Evolutionary conservation across 208 protist genomes (phyloP).

Genomic region (Trypanosoma scelopori): DNA sequence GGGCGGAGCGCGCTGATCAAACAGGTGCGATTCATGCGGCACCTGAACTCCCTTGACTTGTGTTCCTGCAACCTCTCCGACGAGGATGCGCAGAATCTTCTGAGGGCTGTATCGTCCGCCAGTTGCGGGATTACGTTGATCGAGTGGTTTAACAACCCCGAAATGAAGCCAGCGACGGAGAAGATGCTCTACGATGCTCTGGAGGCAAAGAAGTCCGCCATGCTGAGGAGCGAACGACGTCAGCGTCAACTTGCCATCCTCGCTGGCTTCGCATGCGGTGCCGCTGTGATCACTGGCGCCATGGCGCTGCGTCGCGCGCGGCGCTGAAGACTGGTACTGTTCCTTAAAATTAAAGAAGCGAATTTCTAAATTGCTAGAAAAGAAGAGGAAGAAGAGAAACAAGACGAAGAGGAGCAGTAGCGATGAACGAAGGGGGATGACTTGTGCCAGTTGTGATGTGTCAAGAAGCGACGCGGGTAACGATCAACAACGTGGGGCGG

Average conservation of each 20-base stretch:
- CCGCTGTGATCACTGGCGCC: constrained; percentile 22
- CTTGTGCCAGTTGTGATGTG: too few species aligned
- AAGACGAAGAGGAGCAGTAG: too few species aligned
- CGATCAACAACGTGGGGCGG: too few species aligned
- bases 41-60: constrained; percentile 66
- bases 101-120: constrained; percentile 41
- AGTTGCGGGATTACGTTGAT: constrained; percentile 51
- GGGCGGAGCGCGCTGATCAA: constrained; percentile 52
- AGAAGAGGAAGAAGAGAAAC: too few species aligned
- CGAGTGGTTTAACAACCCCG: constrained; percentile 88
- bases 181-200: constrained; percentile 56
- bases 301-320: constrained; percentile 19
- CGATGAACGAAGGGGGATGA: too few species aligned
- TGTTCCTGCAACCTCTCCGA: constrained; percentile 75
- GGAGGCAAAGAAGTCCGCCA: constrained; percentile 31
- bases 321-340: constrained; percentile 17
- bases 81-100: constrained; percentile 51
- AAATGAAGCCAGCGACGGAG: constrained; percentile 58
- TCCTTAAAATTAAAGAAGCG: background rate
- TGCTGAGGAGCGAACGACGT: background rate
- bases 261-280: constrained; percentile 2
- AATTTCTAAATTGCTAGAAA: background rate
- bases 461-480: too few species aligned
- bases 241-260: background rate
- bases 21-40: constrained; percentile 33